These are phyloP conservation scores for Neopestalotiopsis sp. DNA, from an alignment of 2,329 filamentous ascomycete species.

Conservation along the genomic window DNA sequence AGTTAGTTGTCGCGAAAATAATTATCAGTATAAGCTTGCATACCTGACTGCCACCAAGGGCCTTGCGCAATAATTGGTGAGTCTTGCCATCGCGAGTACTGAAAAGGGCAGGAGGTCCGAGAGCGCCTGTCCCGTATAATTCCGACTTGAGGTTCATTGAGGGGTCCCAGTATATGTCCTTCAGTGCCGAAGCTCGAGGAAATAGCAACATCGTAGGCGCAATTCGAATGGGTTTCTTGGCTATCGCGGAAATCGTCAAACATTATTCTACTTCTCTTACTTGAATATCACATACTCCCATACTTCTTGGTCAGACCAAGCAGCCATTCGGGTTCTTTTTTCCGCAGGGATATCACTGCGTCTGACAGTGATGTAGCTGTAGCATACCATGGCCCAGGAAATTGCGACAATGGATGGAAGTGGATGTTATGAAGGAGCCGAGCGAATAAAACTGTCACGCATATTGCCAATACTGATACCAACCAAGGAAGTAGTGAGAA, in stretches of 20 bases:
- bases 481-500: not conserved
- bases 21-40: too few relatives aligned
- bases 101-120: conserved; percentile 42
- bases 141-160: conserved; percentile 39
- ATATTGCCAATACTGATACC: not conserved
- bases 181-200: conserved; percentile 38
- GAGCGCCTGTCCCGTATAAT: conserved; percentile 39
- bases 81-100: conserved; percentile 33
- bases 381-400: conserved; percentile 27
- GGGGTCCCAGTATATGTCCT: conserved; percentile 44
- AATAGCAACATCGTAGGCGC: conserved; percentile 42
- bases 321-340: conserved; percentile 28
- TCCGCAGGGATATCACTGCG: conserved; percentile 24
- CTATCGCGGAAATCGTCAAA: conserved; percentile 21
- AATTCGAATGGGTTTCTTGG: conserved; percentile 41
- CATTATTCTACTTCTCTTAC: not conserved
- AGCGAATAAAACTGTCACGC: not conserved
- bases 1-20: not conserved
- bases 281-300: conserved; percentile 20
- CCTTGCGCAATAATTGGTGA: conserved; percentile 40
- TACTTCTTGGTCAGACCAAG: conserved; percentile 27
- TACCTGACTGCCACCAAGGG: conserved; percentile 32
- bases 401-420: conserved; percentile 27
- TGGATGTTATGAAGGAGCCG: conserved; percentile 24
- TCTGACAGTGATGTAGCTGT: conserved; percentile 25